Conservation (phyloP, 805 yeast species). For the Zygosaccharomyces lentus region DNA sequence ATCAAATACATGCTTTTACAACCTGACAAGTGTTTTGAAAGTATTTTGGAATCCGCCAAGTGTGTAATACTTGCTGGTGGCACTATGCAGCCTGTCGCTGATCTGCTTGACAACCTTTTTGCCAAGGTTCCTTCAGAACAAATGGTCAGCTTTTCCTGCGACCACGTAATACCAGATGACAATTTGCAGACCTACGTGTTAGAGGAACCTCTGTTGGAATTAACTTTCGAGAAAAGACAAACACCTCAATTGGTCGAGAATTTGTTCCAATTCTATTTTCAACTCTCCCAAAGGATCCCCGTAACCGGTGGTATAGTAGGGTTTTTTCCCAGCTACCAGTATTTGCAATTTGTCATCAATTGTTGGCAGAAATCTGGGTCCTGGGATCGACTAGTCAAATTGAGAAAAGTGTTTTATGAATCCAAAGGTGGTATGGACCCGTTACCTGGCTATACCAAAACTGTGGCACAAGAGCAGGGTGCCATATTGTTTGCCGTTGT, state of each 20-base stretch:
- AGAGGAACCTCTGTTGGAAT: conserved; percentile 44
- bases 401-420: conserved; percentile 56
- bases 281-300: conserved; percentile 44
- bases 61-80: conserved; percentile 89
- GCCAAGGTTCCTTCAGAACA: conserved; percentile 47
- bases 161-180: conserved; percentile 73
- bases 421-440: conserved; percentile 45
- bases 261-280: conserved; percentile 39
- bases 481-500: conserved; percentile 79
- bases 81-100: conserved; percentile 87
- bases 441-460: conserved; percentile 47
- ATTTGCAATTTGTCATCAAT: conserved; percentile 47
- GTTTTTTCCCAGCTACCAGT: conserved; percentile 82
- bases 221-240: conserved; percentile 64
- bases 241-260: conserved; percentile 40
- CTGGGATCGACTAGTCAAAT: conserved; percentile 34
- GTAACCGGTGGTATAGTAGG: conserved; percentile 61
- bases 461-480: conserved; percentile 42
- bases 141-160: conserved; percentile 62
- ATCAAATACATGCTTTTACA: conserved; percentile 73
- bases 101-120: conserved; percentile 60
- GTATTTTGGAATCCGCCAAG: conserved; percentile 57
- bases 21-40: conserved; percentile 66
- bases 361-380: conserved; percentile 47
- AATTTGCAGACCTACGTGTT: conserved; percentile 63